phyloP scores from a whole-genome alignment of 1,139 yeast species.

The Sugiyamaella paludigena region DNA sequence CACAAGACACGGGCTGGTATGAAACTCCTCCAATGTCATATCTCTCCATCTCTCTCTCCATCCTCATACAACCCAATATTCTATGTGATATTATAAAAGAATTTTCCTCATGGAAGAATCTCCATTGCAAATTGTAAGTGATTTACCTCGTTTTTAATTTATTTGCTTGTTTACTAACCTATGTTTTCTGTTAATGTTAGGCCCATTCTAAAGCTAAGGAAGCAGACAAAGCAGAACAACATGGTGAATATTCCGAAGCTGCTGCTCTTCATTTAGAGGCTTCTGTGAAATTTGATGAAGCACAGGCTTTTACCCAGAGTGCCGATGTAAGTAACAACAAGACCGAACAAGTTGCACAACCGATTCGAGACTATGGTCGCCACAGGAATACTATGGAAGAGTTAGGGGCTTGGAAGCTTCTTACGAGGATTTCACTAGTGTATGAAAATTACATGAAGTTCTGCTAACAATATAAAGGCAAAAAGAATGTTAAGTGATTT shows the following conservation, averaged over 20 bases:
- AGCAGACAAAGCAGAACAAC: constrained; percentile 34
- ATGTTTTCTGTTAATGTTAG: too few relatives aligned
- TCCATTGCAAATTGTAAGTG: constrained; percentile 22
- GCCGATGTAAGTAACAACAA: constrained; percentile 6
- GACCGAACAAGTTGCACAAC: neutral
- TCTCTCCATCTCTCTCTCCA: too few relatives aligned
- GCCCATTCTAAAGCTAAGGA: constrained; percentile 35
- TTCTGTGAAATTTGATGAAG: constrained; percentile 31
- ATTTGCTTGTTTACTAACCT: constrained; percentile 3
- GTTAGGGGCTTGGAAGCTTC: too few relatives aligned
- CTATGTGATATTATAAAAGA: too few relatives aligned
- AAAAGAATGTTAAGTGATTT: constrained; percentile 28
- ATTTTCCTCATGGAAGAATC: constrained; percentile 21
- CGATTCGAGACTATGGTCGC: too few relatives aligned
- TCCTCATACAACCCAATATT: too few relatives aligned
- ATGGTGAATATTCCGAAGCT: constrained; percentile 32
- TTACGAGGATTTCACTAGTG: too few relatives aligned
- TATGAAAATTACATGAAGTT: neutral
- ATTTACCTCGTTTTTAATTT: neutral
- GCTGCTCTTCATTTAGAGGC: constrained; percentile 30
- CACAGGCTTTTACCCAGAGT: constrained; percentile 23
- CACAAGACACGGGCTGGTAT: too few relatives aligned
- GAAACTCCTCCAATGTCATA: too few relatives aligned
- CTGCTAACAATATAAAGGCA: constrained; percentile 25
- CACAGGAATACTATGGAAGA: too few relatives aligned